These are phyloP conservation scores for Seiridium cupressi DNA, from an alignment of 2,329 filamentous ascomycete genomes.

Conservation along the genomic window DNA sequence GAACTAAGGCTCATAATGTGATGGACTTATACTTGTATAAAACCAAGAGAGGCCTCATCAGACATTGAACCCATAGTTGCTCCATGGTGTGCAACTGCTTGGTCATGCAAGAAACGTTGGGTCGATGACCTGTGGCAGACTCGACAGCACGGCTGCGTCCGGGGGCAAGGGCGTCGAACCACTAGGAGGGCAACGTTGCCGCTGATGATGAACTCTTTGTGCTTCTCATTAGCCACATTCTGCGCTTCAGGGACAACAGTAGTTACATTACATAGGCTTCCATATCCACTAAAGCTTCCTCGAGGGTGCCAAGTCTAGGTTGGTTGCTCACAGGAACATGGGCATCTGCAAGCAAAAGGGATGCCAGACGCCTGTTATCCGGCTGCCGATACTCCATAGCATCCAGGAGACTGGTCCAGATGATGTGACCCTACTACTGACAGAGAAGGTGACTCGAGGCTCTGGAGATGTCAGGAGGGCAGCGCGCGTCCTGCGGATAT, in stretches of 20 bases:
- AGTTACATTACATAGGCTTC: not conserved
- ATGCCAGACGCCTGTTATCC: not conserved
- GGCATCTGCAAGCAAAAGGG: not conserved
- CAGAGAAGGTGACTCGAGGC: constrained; percentile 1
- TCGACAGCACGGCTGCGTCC: not conserved
- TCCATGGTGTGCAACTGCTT: not conserved
- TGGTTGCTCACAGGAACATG: not conserved
- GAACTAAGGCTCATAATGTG: not conserved
- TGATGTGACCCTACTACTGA: not conserved
- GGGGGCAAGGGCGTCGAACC: not conserved
- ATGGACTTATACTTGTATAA: not conserved
- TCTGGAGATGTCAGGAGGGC: not conserved
- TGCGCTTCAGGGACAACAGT: not conserved
- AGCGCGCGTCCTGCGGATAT: not conserved
- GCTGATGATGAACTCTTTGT: not conserved
- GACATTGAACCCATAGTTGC: not conserved
- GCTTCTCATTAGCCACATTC: not conserved
- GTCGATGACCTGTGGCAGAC: not conserved
- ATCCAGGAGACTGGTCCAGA: not conserved
- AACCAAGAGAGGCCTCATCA: not conserved
- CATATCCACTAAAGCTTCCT: not conserved
- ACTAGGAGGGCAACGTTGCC: not conserved
- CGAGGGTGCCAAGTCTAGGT: not conserved
- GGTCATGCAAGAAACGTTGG: not conserved
- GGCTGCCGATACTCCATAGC: not conserved